These are phyloP conservation scores for Melanogaster broomeanus DNA, from an alignment of 768 basidiomycete species.

Conservation along the genomic window DNA sequence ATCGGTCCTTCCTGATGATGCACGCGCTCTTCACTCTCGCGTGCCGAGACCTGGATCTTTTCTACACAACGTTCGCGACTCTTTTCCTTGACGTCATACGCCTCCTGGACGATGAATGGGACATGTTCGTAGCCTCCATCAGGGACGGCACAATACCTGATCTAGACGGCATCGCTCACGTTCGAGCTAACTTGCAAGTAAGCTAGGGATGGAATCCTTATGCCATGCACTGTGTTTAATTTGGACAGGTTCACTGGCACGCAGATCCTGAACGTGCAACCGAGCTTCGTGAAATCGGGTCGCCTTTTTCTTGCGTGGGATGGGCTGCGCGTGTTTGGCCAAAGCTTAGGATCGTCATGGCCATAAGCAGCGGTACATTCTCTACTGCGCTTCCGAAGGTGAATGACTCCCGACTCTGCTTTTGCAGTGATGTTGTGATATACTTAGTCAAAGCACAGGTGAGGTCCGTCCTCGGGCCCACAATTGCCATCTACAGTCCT, in stretches of 20 bases:
- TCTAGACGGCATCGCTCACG: constrained; percentile 2
- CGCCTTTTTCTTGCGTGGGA: constrained; percentile 11
- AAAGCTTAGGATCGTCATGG: background rate
- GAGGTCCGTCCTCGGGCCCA: constrained; percentile 12
- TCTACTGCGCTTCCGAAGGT: constrained; percentile 15
- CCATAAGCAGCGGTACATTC: constrained; percentile 14
- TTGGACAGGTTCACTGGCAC: constrained; percentile 7
- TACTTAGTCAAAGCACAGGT: constrained; percentile 2
- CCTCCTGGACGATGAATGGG: constrained; percentile 11
- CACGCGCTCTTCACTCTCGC: constrained; percentile 18
- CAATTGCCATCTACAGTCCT: background rate
- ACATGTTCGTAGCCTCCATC: constrained; percentile 7
- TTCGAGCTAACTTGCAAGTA: constrained; percentile 10
- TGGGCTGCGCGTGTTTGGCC: constrained; percentile 23
- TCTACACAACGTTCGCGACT: constrained; percentile 2
- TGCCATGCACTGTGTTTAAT: background rate
- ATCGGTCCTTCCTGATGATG: constrained; percentile 13
- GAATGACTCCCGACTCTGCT: background rate
- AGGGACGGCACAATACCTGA: constrained; percentile 11
- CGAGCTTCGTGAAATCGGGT: constrained; percentile 15
- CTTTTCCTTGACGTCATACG: constrained; percentile 13
- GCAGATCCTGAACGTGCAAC: constrained; percentile 18
- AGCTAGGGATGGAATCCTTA: background rate
- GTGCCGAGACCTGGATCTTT: constrained; percentile 7
- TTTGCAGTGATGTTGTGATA: background rate